Evolutionary conservation across 495 filamentous ascomycete genomes (phyloP).

Genomic region (Friedmanniomyces simplex): DNA sequence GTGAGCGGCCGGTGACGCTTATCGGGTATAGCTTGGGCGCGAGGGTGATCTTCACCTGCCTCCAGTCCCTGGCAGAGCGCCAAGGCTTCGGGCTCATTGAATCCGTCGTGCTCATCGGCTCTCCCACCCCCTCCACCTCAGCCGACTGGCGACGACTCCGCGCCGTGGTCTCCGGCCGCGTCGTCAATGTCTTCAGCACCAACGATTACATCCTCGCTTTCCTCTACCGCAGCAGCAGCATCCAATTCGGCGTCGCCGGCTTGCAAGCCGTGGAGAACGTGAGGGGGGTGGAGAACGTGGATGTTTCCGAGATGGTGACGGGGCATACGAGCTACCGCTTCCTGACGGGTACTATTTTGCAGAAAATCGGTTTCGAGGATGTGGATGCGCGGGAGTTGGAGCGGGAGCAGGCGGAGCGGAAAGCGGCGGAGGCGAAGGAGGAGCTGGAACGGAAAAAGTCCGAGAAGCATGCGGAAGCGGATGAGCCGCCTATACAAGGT

Average conservation of each 20-base stretch:
- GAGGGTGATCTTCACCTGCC: constrained; percentile 73
- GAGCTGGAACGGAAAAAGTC: constrained; percentile 42
- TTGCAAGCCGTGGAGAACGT: constrained; percentile 55
- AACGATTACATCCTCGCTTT: constrained; percentile 72
- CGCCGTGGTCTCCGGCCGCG: constrained; percentile 58
- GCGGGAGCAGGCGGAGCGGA: constrained; percentile 47
- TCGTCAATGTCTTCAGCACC: constrained; percentile 67
- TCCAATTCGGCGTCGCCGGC: constrained; percentile 68
- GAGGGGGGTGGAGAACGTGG: constrained; percentile 61
- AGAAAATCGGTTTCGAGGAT: constrained; percentile 56
- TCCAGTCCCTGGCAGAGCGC: constrained; percentile 63
- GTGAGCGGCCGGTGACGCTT: constrained; percentile 77
- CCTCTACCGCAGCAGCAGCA: constrained; percentile 63
- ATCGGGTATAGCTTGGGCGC: constrained; percentile 89
- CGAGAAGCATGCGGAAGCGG: constrained; percentile 39
- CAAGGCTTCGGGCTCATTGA: constrained; percentile 80
- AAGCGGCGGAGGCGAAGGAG: constrained; percentile 48
- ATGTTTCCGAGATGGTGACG: constrained; percentile 60
- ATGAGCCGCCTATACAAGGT: constrained; percentile 17
- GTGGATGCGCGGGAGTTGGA: constrained; percentile 46
- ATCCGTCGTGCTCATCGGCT: constrained; percentile 71
- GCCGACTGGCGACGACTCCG: constrained; percentile 59
- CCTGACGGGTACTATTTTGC: constrained; percentile 57
- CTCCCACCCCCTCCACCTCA: constrained; percentile 59
- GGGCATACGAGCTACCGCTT: constrained; percentile 66